phyloP scores from a whole-genome alignment of 345 rosid species.

The Clarkia xantiana region DNA sequence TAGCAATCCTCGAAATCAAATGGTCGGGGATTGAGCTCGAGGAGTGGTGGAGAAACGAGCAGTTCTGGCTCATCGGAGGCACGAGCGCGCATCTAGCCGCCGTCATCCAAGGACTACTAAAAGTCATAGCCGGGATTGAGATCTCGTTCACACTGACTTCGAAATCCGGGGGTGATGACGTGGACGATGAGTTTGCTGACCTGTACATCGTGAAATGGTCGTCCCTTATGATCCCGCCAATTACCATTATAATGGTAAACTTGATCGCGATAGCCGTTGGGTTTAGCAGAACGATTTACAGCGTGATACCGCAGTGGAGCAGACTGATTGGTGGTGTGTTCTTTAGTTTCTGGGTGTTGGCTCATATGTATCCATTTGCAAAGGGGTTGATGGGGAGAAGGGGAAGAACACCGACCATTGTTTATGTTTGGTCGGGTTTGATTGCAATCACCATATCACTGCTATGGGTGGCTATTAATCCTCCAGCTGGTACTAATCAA shows the following conservation, averaged over 20 bases:
- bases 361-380: slow-evolving; percentile 90
- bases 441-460: slow-evolving; percentile 84
- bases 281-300: slow-evolving; percentile 82
- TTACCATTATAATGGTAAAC: slow-evolving; percentile 81
- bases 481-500: slow-evolving; percentile 53
- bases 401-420: slow-evolving; percentile 93
- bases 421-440: slow-evolving; percentile 93
- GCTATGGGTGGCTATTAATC: slow-evolving; percentile 91
- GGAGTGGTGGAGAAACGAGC: slow-evolving; percentile 98
- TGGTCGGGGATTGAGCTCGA: slow-evolving; percentile 92
- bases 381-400: slow-evolving; percentile 96
- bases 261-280: slow-evolving; percentile 88
- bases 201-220: slow-evolving; percentile 77
- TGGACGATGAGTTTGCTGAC: slow-evolving; percentile 86
- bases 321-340: slow-evolving; percentile 75
- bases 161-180: slow-evolving; percentile 79
- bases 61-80: slow-evolving; percentile 95
- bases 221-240: slow-evolving; percentile 79
- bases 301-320: slow-evolving; percentile 78
- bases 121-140: slow-evolving; percentile 84
- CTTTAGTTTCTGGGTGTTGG: slow-evolving; percentile 97
- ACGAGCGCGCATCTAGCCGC: slow-evolving; percentile 98
- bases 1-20: slow-evolving; percentile 85
- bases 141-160: slow-evolving; percentile 80
- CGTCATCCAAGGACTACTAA: slow-evolving; percentile 76